phyloP scores from a whole-genome alignment of 1,139 yeast genomes.

The Zygotorulaspora mrakii region DNA sequence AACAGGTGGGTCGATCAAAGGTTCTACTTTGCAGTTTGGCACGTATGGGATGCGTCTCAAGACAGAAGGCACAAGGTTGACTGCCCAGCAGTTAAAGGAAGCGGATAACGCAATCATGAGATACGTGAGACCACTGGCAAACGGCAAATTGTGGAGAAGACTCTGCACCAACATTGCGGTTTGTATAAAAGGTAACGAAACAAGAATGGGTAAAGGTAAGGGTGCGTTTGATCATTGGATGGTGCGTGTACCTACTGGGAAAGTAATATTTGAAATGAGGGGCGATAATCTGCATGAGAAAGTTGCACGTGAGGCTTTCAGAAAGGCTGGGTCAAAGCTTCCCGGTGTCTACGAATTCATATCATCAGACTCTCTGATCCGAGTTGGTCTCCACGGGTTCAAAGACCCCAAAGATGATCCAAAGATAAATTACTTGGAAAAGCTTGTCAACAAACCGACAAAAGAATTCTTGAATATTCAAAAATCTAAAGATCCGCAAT shows the following conservation, averaged over 20 bases:
- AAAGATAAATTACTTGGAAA: constrained; percentile 52
- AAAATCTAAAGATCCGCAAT: constrained; percentile 49
- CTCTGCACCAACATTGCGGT: constrained; percentile 84
- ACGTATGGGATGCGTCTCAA: constrained; percentile 82
- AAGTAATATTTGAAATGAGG: constrained; percentile 78
- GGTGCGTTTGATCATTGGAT: constrained; percentile 99
- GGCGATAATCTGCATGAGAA: constrained; percentile 74
- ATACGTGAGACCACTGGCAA: constrained; percentile 55
- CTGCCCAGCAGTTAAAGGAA: constrained; percentile 87
- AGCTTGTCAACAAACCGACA: constrained; percentile 60
- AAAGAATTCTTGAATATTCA: constrained; percentile 53
- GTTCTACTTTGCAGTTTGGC: constrained; percentile 78
- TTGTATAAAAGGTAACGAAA: constrained; percentile 94
- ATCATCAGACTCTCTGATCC: constrained; percentile 58
- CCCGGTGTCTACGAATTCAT: constrained; percentile 93
- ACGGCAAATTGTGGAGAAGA: constrained; percentile 72
- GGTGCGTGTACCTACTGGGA: constrained; percentile 92
- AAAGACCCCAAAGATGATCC: constrained; percentile 40
- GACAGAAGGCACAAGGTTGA: constrained; percentile 77
- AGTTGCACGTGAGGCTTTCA: constrained; percentile 85
- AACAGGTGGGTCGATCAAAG: constrained; percentile 90
- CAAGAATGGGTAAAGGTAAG: constrained; percentile 99
- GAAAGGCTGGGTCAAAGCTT: constrained; percentile 86
- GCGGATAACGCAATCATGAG: constrained; percentile 86
- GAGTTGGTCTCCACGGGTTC: constrained; percentile 62